Evolutionary conservation across 306 rosid genomes (phyloP).

Genomic region (Benincasa hispida): DNA sequence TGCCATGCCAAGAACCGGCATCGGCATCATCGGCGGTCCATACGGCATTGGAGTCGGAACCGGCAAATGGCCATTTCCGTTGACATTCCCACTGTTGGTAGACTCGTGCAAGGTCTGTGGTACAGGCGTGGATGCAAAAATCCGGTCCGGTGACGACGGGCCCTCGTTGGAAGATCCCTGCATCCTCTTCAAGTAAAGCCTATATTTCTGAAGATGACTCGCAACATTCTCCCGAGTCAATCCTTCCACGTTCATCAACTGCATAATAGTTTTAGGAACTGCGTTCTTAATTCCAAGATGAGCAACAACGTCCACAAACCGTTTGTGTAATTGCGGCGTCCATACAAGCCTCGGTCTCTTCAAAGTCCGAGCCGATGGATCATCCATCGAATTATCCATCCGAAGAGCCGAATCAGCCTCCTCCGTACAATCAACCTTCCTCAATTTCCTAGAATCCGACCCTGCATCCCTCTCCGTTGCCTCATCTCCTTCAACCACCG

Average conservation of each 20-base stretch:
- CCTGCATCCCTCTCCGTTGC: conserved; percentile 35
- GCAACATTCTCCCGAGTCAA: conserved; percentile 94
- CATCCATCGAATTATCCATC: conserved; percentile 31
- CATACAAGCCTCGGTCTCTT: conserved; percentile 87
- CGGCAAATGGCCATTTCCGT: conserved; percentile 39
- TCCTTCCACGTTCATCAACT: conserved; percentile 92
- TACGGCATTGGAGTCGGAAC: conserved; percentile 37
- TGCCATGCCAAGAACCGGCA: conserved; percentile 51
- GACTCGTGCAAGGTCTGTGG: conserved; percentile 65
- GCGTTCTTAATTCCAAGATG: conserved; percentile 87
- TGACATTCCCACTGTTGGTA: conserved; percentile 16
- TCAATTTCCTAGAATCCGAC: conserved; percentile 41
- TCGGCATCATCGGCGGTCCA: conserved; percentile 32
- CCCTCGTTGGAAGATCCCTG: conserved; percentile 35
- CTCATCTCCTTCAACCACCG: conserved; percentile 33
- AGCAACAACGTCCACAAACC: conserved; percentile 86
- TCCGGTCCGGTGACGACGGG: conserved; percentile 62
- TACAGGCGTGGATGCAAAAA: conserved; percentile 70
- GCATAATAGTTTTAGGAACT: conserved; percentile 96
- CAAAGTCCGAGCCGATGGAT: conserved; percentile 30
- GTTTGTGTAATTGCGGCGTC: conserved; percentile 89
- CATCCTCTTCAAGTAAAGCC: conserved; percentile 87
- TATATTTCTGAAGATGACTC: conserved; percentile 84
- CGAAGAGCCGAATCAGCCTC: conserved; percentile 58
- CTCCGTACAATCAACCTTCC: conserved; percentile 46